Base-by-base conservation (phyloP, 768 basidiomycete genomes). In the Leccinum subgranulosum region DNA sequence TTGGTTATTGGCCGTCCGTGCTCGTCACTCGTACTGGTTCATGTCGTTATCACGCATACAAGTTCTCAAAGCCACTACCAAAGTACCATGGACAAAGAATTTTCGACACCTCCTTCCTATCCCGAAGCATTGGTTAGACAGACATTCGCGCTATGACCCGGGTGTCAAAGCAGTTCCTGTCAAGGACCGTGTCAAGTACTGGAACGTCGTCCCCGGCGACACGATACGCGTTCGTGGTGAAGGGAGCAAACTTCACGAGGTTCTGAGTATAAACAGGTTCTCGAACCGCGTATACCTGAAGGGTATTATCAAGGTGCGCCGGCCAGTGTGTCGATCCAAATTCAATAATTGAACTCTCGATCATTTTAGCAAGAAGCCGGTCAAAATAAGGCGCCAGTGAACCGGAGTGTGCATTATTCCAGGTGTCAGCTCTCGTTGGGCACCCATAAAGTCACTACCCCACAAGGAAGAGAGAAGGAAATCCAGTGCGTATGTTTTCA, bases 201-300 rank as follows among this genome's bases (percentile, higher is more conserved):
- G 92, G 92, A 94, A 93, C 67, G 81, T 94, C 59, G 86, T 91
- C 33, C 90, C 92, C 6, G 92, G 92, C 7, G 92, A 94, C 75
- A 82, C 80, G 54, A 83, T 94, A 66, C 82, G 87, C 51, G 60
- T 92, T 55, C 80, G 83, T 7, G 87, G 88, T 25, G 86, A 90
- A 70, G 76, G 77, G 59, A 76, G 77, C 27, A 81, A 79, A 15
- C 65, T 92, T 33, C 83, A 84, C 48, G 86, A 92, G 67, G 90
- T 94, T 34, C 73, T 84, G 58, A 84, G 81, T 71, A 84, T 92
- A 55, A 89, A 92, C 74, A 81, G 80, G 69, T 76, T 88, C 60
- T 84, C 81, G 68, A 92, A 92, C 70, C 71, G 80, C 75, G 70
- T 90, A 74, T 68, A 84, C 76, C 71, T 85, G 81, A 79, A 79